Percentiles rank a stretch among this genome's conserved stretches.
Evolutionary conservation across 495 filamentous ascomycete species (phyloP).

Genomic region (Articulospora tetracladia): DNA sequence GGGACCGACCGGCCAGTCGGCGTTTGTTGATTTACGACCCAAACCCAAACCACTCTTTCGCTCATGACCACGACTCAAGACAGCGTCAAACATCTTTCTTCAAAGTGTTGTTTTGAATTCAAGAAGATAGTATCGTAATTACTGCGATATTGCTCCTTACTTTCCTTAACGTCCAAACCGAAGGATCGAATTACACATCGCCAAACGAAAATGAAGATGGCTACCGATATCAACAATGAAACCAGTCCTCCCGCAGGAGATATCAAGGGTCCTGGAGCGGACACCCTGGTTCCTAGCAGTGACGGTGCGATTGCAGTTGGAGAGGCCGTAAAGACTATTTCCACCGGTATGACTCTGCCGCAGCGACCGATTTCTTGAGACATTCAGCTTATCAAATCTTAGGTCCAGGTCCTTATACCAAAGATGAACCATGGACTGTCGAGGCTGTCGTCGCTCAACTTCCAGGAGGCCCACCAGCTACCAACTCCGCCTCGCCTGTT

Average conservation of each 20-base stretch:
- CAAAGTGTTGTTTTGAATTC: no score
- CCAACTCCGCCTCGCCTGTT: constrained; percentile 68
- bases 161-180: not conserved
- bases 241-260: not conserved
- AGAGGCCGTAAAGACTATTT: not conserved
- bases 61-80: no score
- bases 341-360: not conserved
- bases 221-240: not conserved
- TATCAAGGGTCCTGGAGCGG: not conserved
- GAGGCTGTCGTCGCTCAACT: constrained; percentile 45
- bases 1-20: no score
- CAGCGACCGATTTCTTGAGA: not conserved
- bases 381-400: not conserved
- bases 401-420: not conserved
- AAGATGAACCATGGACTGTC: constrained; percentile 36
- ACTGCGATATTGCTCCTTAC: not conserved
- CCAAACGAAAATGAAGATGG: not conserved
- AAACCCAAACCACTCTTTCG: no score
- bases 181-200: not conserved
- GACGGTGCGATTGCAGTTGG: no score
- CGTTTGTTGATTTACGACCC: no score
- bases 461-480: constrained; percentile 41
- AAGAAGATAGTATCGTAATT: no score
- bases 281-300: not conserved
- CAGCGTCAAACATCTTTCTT: no score